phyloP scores from a whole-genome alignment of 2,329 filamentous ascomycete genomes.

The Stachybotrys echinatus region DNA sequence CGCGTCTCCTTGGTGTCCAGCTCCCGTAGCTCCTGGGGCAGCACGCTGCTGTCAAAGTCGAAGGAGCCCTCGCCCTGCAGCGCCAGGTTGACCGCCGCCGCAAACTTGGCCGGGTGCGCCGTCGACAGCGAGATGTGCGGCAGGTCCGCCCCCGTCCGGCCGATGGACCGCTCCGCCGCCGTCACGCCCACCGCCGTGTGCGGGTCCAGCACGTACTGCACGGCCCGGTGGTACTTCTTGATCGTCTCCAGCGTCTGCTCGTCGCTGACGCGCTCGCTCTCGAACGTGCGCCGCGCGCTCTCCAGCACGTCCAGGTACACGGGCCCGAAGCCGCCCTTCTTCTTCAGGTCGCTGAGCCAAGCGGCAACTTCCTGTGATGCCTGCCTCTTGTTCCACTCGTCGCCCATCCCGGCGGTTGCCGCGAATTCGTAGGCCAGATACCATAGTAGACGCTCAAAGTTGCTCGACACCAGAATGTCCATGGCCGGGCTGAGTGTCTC shows the following conservation, averaged over 20 bases:
- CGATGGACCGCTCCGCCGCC: slow-evolving; percentile 66
- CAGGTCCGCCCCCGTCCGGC: slow-evolving; percentile 43
- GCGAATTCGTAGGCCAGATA: slow-evolving; percentile 77
- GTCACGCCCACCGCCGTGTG: slow-evolving; percentile 85
- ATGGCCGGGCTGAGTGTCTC: slow-evolving; percentile 93
- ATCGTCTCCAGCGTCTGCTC: slow-evolving; percentile 63
- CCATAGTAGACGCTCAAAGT: slow-evolving; percentile 95
- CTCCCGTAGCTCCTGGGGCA: slow-evolving; percentile 77
- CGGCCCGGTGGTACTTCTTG: slow-evolving; percentile 49
- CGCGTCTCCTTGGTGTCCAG: slow-evolving; percentile 71
- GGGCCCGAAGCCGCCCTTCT: slow-evolving; percentile 70
- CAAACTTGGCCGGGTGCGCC: slow-evolving; percentile 94
- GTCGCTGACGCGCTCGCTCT: slow-evolving; percentile 69
- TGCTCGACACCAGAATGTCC: slow-evolving; percentile 94
- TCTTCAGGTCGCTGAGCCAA: slow-evolving; percentile 80
- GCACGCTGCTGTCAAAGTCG: slow-evolving; percentile 66
- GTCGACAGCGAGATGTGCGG: slow-evolving; percentile 85
- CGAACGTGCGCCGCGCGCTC: slow-evolving; percentile 68
- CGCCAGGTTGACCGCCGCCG: slow-evolving; percentile 75
- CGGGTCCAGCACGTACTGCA: slow-evolving; percentile 82
- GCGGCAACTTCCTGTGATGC: slow-evolving; percentile 69
- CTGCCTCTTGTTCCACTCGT: slow-evolving; percentile 61
- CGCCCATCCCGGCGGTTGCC: slow-evolving; percentile 52
- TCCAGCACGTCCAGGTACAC: slow-evolving; percentile 71
- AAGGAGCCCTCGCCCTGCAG: slow-evolving; percentile 68